These are phyloP conservation scores for Lizanozyma gosingica DNA, from an alignment of 1,139 yeast genomes.

Conservation along the genomic window DNA sequence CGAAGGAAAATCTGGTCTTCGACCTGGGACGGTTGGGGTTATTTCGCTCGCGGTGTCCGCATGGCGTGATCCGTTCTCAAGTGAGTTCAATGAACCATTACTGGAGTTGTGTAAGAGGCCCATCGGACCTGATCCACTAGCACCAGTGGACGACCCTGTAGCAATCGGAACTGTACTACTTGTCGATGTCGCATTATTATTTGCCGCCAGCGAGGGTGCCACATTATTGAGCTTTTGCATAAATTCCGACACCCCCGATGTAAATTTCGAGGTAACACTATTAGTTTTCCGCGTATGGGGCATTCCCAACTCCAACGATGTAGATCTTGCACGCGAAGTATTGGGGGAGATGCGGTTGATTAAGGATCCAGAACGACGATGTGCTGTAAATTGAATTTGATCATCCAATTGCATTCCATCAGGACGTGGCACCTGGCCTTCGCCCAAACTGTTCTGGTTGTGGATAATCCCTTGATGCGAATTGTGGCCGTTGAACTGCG, in stretches of 20 bases:
- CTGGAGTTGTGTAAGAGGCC: neutral
- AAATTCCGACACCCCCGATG: constrained; percentile 32
- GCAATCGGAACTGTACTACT: too few relatives aligned
- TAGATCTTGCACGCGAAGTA: constrained; percentile 29
- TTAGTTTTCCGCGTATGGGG: constrained; percentile 19
- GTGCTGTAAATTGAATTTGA: constrained; percentile 3
- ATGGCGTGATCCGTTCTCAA: constrained; percentile 16
- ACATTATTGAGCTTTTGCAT: constrained; percentile 30
- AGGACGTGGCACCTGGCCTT: neutral
- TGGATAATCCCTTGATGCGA: neutral
- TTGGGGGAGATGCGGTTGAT: constrained; percentile 25
- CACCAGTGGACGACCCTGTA: constrained; percentile 7
- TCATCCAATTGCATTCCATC: neutral
- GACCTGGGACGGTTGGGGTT: constrained; percentile 5
- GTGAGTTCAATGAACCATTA: constrained; percentile 23
- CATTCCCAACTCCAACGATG: constrained; percentile 21
- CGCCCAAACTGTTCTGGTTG: neutral
- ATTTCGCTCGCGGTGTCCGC: constrained; percentile 8
- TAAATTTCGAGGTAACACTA: constrained; percentile 26
- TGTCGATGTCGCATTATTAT: neutral
- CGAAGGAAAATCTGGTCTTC: constrained; percentile 22
- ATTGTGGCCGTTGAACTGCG: neutral
- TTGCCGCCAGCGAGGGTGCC: too few relatives aligned
- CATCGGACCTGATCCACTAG: constrained; percentile 13
- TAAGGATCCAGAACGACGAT: constrained; percentile 19